Base-by-base conservation (phyloP, 1,284 basidiomycete species). In the Austroboletus novae-zelandiae region DNA sequence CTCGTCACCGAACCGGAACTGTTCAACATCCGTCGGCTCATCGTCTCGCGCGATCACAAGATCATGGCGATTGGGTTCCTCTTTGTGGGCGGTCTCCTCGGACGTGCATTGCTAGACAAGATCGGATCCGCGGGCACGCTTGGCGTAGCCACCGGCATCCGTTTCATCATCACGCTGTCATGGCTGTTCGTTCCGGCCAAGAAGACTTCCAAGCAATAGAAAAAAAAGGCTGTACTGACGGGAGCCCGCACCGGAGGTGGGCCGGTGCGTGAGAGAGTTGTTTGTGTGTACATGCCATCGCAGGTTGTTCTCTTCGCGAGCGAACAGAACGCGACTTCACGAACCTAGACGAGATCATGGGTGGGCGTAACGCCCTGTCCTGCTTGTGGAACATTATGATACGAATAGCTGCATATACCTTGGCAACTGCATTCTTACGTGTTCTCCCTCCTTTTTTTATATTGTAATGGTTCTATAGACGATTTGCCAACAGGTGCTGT, bases 1-100 rank as follows among this genome's bases (percentile, higher is more conserved):
- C 80, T 94, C 47, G 78, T 89, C 74, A 83, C 84, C 45, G 89
- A 92, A 65, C 89, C 91, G 0, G 72, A 80, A 41, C 75, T 94
- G 9, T 87, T 84, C 74, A 71, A 69, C 31, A 41, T 81, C 40
- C 74, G 74, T 37, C 67, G 74, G 32, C 70, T 75, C 50, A 75
- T 87, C 53, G 71, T 70, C 29, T 75, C 83, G 2, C 82, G 91
- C 34, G 91, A 94, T 64, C 83, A 91, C 68, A 83, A 86, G 58
- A 59, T 84, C 45, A 72, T 89, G 55, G 90, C 83, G 0, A 84
- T 89, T 46, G 41, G 76, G 15, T 70, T 78, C 15, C 74, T 92
- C 43, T 88, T 94, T 65, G 20, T 89, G n/a, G 91, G 91, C 17
- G 89, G 86, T 1, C 86, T 94, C 62, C 66, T 76, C 25, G 80